Percentiles rank a stretch among this genome's conserved stretches.
Evolutionary conservation across 176 grass and related monocot species (phyloP).

Genomic region (Zizania latifolia): DNA sequence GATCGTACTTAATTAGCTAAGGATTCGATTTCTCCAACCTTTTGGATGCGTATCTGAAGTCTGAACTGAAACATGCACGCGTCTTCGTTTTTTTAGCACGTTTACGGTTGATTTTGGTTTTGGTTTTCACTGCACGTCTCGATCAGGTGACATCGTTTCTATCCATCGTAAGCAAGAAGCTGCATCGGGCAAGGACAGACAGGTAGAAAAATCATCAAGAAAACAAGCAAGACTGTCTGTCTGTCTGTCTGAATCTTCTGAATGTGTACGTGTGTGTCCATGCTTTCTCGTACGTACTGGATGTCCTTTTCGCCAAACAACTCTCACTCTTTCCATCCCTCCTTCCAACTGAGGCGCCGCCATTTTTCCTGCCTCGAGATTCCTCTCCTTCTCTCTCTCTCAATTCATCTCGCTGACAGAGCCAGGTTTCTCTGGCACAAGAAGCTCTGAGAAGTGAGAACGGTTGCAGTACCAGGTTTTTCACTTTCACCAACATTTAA

Average conservation of each 20-base stretch:
- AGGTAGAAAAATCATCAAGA: not conserved
- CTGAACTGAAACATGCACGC: no score
- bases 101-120: no score
- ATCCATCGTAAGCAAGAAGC: not conserved
- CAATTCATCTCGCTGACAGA: not conserved
- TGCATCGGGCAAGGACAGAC: not conserved
- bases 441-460: no score
- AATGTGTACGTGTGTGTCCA: not conserved
- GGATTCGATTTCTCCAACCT: no score
- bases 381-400: not conserved
- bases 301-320: constrained; percentile 1
- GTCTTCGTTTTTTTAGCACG: no score
- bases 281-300: constrained; percentile 7
- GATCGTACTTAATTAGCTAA: no score
- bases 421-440: not conserved
- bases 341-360: constrained; percentile 37
- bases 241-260: not conserved
- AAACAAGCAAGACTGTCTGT: not conserved
- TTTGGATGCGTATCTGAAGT: no score
- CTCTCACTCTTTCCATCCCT: not conserved
- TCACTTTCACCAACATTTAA: not conserved
- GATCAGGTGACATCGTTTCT: constrained; percentile 9
- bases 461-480: constrained; percentile 30
- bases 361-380: constrained; percentile 12
- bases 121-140: no score